phyloP scores from a whole-genome alignment of 1,284 basidiomycete genomes.

The Salmacisia buchloeana region DNA sequence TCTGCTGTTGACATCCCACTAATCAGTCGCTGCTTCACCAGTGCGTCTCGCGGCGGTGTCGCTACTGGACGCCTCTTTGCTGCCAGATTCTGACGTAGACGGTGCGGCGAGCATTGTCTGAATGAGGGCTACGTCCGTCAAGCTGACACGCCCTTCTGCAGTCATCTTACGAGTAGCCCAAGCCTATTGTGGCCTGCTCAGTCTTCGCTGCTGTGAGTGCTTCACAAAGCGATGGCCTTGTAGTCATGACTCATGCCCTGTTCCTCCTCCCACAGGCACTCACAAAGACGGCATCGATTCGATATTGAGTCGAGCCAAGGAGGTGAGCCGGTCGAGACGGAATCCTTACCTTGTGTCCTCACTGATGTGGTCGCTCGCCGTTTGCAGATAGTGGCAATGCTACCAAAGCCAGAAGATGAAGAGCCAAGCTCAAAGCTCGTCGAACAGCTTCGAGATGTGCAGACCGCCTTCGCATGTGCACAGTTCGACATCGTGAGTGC shows the following conservation, averaged over 20 bases:
- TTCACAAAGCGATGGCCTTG: background rate
- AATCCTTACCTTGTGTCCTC: background rate
- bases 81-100: background rate
- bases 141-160: background rate
- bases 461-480: background rate
- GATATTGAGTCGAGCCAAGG: background rate
- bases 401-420: background rate
- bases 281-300: background rate
- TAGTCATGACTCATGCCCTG: background rate
- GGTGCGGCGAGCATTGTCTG: background rate
- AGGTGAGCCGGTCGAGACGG: background rate
- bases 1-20: background rate
- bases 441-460: background rate
- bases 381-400: background rate
- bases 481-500: conserved; percentile 1
- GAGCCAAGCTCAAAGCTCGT: background rate
- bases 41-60: background rate
- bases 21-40: background rate
- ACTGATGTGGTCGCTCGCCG: background rate
- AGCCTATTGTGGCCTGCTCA: background rate
- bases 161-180: background rate
- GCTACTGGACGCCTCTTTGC: background rate
- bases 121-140: background rate
- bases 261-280: background rate
- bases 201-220: background rate